Percentiles rank a stretch among this genome's conserved stretches.
Conservation (phyloP, 106 monocot species). For the Triglochin maritima region DNA sequence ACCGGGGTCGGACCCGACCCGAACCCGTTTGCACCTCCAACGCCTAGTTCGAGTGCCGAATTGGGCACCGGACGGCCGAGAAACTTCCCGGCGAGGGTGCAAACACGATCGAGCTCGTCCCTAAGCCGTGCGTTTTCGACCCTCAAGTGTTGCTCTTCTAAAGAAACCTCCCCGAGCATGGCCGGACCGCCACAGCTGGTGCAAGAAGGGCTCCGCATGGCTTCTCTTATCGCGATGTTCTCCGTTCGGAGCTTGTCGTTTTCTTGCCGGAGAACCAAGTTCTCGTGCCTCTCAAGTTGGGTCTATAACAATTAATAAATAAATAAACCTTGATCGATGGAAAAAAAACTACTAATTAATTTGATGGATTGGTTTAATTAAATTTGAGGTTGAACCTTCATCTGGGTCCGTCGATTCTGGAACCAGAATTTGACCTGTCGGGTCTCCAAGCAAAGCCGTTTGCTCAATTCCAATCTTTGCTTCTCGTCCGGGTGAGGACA, state of each 20-base stretch:
- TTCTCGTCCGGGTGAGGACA: slow-evolving; percentile 95
- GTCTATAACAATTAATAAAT: slow-evolving; percentile 23
- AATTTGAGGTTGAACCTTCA: slow-evolving; percentile 46
- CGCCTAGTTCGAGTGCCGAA: slow-evolving; percentile 44
- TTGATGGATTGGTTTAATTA: not conserved
- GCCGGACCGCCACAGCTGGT: slow-evolving; percentile 64
- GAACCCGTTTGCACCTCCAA: slow-evolving; percentile 30
- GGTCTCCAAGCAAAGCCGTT: slow-evolving; percentile 49
- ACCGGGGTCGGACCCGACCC: slow-evolving; percentile 8
- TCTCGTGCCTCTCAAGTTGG: slow-evolving; percentile 86
- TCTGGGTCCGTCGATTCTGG: slow-evolving; percentile 91
- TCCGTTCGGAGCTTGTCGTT: slow-evolving; percentile 75
- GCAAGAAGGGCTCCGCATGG: slow-evolving; percentile 68
- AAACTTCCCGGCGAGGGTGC: slow-evolving; percentile 56
- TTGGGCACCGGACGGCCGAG: slow-evolving; percentile 45
- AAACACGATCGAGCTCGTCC: slow-evolving; percentile 77
- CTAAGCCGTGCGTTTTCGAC: slow-evolving; percentile 74
- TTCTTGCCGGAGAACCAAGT: slow-evolving; percentile 71
- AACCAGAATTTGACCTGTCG: slow-evolving; percentile 98
- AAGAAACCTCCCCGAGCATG: slow-evolving; percentile 48
- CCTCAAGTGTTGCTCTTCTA: slow-evolving; percentile 70
- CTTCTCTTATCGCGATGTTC: slow-evolving; percentile 67
- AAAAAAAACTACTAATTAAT: not conserved
- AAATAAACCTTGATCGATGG: not conserved
- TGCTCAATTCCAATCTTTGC: slow-evolving; percentile 81